Conservation (phyloP, 2,329 filamentous ascomycete genomes). For the Neofusicoccum cordaticola region DNA sequence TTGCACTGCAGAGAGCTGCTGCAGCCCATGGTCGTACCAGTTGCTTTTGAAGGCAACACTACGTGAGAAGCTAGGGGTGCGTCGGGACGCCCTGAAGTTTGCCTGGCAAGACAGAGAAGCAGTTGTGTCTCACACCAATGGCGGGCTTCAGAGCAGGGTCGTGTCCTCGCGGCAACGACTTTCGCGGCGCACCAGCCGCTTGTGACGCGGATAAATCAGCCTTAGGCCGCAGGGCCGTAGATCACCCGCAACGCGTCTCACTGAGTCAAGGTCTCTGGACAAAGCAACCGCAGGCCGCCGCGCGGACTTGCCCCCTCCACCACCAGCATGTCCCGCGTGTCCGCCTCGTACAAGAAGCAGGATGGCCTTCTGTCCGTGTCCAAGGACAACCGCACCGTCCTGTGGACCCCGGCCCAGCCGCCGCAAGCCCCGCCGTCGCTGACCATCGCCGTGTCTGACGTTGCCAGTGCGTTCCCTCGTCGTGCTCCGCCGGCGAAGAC, state of each 20-base stretch:
- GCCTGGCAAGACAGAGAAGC: too few species aligned
- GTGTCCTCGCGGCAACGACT: too few species aligned
- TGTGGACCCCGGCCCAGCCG: constrained; percentile 78
- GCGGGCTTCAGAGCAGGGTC: too few species aligned
- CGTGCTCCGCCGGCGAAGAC: neutral
- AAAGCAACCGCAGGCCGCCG: constrained; percentile 8
- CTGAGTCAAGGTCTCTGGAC: neutral
- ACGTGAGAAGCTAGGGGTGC: too few species aligned
- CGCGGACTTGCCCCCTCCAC: constrained; percentile 1
- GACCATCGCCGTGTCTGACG: constrained; percentile 68
- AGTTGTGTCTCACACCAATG: too few species aligned
- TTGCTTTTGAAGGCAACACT: too few species aligned
- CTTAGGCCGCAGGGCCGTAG: constrained; percentile 7
- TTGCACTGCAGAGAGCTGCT: neutral
- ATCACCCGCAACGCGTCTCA: constrained; percentile 9
- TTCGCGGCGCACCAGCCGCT: neutral
- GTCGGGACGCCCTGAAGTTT: too few species aligned
- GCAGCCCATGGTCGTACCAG: neutral
- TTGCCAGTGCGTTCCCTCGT: constrained; percentile 65
- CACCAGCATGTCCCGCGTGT: constrained; percentile 35
- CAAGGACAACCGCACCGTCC: constrained; percentile 68
- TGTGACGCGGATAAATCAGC: neutral
- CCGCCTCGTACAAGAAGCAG: constrained; percentile 82
- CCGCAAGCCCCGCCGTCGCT: constrained; percentile 61
- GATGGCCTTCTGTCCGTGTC: constrained; percentile 79